phyloP scores from a whole-genome alignment of 495 filamentous ascomycete genomes.

The Lasiosphaeris hirsuta region DNA sequence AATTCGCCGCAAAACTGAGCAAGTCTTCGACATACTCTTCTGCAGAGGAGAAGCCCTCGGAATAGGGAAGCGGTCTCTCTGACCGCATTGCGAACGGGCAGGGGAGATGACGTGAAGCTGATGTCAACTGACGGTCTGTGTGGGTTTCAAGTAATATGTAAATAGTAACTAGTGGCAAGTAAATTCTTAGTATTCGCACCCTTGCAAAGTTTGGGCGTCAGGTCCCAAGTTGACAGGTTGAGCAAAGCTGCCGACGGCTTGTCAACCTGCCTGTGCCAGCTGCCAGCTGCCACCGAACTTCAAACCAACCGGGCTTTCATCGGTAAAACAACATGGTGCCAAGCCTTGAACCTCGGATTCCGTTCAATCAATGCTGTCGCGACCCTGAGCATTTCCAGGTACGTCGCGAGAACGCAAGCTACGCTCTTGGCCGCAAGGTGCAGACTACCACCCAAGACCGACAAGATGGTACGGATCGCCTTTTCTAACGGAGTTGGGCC shows the following conservation, averaged over 20 bases:
- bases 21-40: constrained; percentile 78
- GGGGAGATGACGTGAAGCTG: neutral
- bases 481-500: too few species aligned
- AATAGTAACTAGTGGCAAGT: neutral
- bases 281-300: neutral
- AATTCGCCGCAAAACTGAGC: constrained; percentile 68
- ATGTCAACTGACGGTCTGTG: neutral
- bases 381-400: neutral
- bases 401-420: constrained; percentile 6
- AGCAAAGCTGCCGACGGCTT: too few species aligned
- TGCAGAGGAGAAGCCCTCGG: constrained; percentile 41
- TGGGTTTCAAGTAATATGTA: neutral
- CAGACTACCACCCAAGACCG: constrained; percentile 13
- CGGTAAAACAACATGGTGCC: constrained; percentile 7
- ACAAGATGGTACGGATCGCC: constrained; percentile 30
- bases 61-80: constrained; percentile 40
- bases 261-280: too few species aligned
- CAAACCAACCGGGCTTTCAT: constrained; percentile 10
- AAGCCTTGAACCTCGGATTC: too few species aligned
- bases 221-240: too few species aligned
- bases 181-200: neutral
- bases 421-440: constrained; percentile 19
- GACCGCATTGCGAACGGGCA: constrained; percentile 31
- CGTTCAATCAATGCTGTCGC: too few species aligned
- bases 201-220: too few species aligned